A percentile compares a stretch with the other conserved stretches of the same genome.
Evolutionary conservation across 352 stramenopile genomes (phyloP).

Genomic region (Hyaloperonospora arabidopsidis): DNA sequence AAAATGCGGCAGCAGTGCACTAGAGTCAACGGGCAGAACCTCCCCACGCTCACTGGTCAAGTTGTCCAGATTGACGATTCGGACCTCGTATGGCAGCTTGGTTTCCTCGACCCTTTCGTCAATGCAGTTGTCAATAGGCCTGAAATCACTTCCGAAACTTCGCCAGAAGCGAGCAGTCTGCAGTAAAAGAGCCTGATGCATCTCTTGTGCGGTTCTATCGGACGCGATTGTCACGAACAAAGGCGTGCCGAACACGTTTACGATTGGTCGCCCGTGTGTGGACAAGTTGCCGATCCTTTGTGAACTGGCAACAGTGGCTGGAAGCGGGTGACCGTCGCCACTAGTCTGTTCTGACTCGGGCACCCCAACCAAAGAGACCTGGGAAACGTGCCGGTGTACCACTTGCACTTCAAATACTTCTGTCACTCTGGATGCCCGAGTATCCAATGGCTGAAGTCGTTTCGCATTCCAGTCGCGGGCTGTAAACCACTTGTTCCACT

Average conservation of each 20-base stretch:
- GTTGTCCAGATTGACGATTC: constrained; percentile 56
- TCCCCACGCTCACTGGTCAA: constrained; percentile 32
- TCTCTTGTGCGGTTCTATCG: constrained; percentile 49
- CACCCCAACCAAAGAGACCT: constrained; percentile 1
- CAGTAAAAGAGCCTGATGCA: constrained; percentile 57
- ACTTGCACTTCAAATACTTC: constrained; percentile 79
- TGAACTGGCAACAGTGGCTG: constrained; percentile 14
- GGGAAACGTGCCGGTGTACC: constrained; percentile 38
- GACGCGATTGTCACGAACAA: constrained; percentile 74
- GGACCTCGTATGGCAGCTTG: constrained; percentile 43
- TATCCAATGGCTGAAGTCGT: constrained; percentile 39
- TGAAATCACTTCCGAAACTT: constrained; percentile 8
- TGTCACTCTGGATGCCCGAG: constrained; percentile 30
- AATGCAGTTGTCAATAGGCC: constrained; percentile 3
- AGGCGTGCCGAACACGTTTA: constrained; percentile 57
- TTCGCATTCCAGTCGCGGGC: constrained; percentile 45
- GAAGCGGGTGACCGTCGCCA: constrained; percentile 11
- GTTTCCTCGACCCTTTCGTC: background rate
- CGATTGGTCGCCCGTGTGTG: constrained; percentile 8
- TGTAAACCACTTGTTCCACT: constrained; percentile 71
- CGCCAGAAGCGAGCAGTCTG: constrained; percentile 54
- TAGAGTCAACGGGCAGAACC: constrained; percentile 39
- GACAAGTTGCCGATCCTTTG: constrained; percentile 14
- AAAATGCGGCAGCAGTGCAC: constrained; percentile 61
- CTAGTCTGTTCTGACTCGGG: constrained; percentile 17